These are phyloP conservation scores for Ilyonectria robusta DNA, from an alignment of 2,329 filamentous ascomycete genomes.

Conservation along the genomic window DNA sequence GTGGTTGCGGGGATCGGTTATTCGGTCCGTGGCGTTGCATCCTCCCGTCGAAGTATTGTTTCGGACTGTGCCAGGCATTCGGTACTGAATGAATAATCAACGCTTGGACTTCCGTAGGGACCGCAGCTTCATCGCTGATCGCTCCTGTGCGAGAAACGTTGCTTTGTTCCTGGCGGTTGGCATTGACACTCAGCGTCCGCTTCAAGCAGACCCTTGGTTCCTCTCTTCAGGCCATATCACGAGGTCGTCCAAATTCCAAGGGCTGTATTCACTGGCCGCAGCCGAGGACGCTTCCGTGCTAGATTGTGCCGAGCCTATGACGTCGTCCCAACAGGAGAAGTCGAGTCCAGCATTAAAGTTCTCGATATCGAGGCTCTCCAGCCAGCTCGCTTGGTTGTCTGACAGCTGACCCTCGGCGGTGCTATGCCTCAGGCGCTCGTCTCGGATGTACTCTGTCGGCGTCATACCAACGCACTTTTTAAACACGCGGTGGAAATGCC, in stretches of 20 bases:
- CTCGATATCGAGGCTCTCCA: slow-evolving; percentile 30
- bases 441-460: slow-evolving; percentile 52
- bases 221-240: slow-evolving; percentile 40
- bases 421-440: slow-evolving; percentile 32
- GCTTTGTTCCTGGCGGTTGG: neutral
- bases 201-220: neutral
- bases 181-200: neutral
- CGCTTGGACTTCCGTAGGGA: too few relatives aligned
- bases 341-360: slow-evolving; percentile 28
- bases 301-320: slow-evolving; percentile 18
- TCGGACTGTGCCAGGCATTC: neutral
- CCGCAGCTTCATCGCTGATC: neutral
- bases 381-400: slow-evolving; percentile 27
- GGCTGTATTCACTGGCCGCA: slow-evolving; percentile 24
- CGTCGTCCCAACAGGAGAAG: slow-evolving; percentile 38
- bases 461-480: slow-evolving; percentile 68
- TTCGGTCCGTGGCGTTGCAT: neutral
- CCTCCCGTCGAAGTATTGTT: neutral
- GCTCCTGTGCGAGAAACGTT: neutral
- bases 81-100: neutral
- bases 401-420: slow-evolving; percentile 9
- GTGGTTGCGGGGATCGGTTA: neutral
- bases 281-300: slow-evolving; percentile 31
- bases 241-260: slow-evolving; percentile 44
- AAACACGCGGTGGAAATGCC: slow-evolving; percentile 72